A percentile compares a stretch with the other conserved stretches of the same genome.
These are phyloP conservation scores for Termitomyces sp. DNA, from an alignment of 768 basidiomycete genomes.

Conservation along the genomic window DNA sequence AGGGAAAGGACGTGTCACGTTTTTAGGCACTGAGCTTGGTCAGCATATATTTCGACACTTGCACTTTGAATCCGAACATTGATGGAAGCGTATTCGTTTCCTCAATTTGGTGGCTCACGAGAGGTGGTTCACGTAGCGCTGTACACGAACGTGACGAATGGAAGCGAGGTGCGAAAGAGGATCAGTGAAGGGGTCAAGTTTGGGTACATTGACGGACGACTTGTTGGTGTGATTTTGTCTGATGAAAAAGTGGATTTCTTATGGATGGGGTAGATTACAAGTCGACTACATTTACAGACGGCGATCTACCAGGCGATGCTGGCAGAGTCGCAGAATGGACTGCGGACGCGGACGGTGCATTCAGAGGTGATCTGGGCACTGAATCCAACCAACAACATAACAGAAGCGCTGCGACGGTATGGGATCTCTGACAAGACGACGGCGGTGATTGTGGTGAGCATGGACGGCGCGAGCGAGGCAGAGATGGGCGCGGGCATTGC, in stretches of 20 bases:
- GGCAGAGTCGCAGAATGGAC: constrained; percentile 46
- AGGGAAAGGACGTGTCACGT: no score
- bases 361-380: constrained; percentile 87
- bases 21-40: no score
- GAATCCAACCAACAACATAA: constrained; percentile 88
- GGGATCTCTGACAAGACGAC: constrained; percentile 68
- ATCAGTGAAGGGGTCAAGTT: constrained; percentile 81
- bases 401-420: constrained; percentile 81
- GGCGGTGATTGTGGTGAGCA: constrained; percentile 66
- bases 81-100: constrained; percentile 55
- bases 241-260: neutral
- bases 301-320: constrained; percentile 81
- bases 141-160: constrained; percentile 63
- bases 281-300: constrained; percentile 73
- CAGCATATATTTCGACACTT: neutral
- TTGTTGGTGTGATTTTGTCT: constrained; percentile 49
- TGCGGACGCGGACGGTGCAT: constrained; percentile 84
- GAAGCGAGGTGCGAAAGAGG: constrained; percentile 50
- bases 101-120: constrained; percentile 35
- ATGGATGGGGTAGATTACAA: constrained; percentile 61
- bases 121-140: constrained; percentile 55
- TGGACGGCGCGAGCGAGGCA: constrained; percentile 38
- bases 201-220: constrained; percentile 81
- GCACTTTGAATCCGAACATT: neutral
- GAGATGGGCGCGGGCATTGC: constrained; percentile 53